phyloP scores from a whole-genome alignment of 129 eudicot species.

The Arctium lappa region DNA sequence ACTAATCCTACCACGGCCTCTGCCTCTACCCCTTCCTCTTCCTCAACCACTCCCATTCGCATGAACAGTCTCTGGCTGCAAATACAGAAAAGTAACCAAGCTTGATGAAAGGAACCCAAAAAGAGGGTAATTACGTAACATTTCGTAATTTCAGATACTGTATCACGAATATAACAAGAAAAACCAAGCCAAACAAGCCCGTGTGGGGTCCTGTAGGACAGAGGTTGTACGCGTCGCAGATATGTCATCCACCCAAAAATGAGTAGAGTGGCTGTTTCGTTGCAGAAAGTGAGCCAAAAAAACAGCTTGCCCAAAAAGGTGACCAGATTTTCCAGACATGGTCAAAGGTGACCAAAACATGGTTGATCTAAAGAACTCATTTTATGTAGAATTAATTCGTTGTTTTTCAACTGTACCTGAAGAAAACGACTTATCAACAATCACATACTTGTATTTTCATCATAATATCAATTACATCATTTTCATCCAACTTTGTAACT shows the following conservation, averaged over 20 bases:
- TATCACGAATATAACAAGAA: too few relatives aligned
- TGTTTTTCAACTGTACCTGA: neutral
- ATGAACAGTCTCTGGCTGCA: constrained; percentile 42
- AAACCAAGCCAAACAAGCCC: neutral
- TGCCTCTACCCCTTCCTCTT: constrained; percentile 73
- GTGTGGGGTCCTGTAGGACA: too few relatives aligned
- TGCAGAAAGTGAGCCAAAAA: too few relatives aligned
- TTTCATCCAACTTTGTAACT: neutral
- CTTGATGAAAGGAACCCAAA: neutral
- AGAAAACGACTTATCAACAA: neutral
- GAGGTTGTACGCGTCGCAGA: too few relatives aligned
- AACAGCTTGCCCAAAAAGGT: too few relatives aligned
- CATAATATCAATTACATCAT: neutral
- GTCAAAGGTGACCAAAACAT: neutral
- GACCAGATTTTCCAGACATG: too few relatives aligned
- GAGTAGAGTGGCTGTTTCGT: too few relatives aligned
- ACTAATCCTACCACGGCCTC: constrained; percentile 45
- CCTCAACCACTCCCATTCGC: constrained; percentile 55
- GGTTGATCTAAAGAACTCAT: neutral
- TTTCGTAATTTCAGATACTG: too few relatives aligned
- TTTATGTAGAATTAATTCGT: neutral
- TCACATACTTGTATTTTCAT: neutral
- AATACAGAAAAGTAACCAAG: neutral
- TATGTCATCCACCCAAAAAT: too few relatives aligned
- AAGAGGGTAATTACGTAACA: too few relatives aligned